Conservation (phyloP, 192 early-diverging fungal genomes). For the Haplosporangium gracile region DNA sequence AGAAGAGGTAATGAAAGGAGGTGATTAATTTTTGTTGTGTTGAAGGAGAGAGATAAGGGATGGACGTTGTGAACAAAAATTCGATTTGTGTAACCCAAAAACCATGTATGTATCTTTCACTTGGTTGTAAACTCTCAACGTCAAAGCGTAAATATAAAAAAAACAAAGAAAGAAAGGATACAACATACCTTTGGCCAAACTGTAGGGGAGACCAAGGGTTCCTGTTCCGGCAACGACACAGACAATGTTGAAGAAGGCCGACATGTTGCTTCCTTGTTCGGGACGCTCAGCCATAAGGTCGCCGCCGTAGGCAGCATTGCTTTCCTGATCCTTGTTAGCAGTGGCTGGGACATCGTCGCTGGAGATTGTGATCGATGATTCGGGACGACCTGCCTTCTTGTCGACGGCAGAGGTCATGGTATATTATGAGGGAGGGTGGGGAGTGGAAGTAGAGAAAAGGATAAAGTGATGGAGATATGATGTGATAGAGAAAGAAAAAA, state of each 20-base stretch:
- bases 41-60: not conserved
- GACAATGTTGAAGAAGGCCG: conserved; percentile 63
- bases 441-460: not conserved
- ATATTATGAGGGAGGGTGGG: not conserved
- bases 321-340: conserved; percentile 8
- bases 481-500: not conserved
- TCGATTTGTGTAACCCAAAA: conserved; percentile 4
- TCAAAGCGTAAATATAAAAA: not conserved
- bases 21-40: not conserved
- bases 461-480: too few species aligned
- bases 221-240: conserved; percentile 78
- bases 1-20: not conserved
- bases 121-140: not conserved
- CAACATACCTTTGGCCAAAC: conserved; percentile 60
- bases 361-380: conserved; percentile 30
- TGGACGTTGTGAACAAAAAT: not conserved
- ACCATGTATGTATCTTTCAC: not conserved
- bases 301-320: not conserved
- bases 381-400: conserved; percentile 4
- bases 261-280: conserved; percentile 61
- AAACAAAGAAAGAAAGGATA: not conserved
- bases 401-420: conserved; percentile 11
- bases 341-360: conserved; percentile 13
- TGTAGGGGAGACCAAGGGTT: conserved; percentile 69
- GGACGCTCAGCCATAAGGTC: conserved; percentile 54